Evolutionary conservation across 106 monocot species (phyloP).

Genomic region (Acorus gramineus): DNA sequence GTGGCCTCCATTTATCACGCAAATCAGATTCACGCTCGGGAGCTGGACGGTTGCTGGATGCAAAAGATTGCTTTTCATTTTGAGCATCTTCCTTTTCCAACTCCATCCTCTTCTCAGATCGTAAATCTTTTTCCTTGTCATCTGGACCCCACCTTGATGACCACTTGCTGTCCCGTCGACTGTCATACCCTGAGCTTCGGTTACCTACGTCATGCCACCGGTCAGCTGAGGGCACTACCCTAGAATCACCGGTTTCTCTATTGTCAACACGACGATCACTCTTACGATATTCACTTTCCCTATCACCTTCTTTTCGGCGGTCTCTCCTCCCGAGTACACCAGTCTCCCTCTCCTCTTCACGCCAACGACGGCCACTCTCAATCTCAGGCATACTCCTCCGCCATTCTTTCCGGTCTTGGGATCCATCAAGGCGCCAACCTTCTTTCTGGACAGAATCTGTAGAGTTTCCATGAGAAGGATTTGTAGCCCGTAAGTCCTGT

Average conservation of each 20-base stretch:
- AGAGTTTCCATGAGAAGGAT: constrained; percentile 28
- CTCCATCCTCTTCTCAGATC: constrained; percentile 53
- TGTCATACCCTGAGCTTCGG: constrained; percentile 46
- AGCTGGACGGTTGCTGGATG: constrained; percentile 26
- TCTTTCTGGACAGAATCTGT: constrained; percentile 56
- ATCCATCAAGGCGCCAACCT: constrained; percentile 50
- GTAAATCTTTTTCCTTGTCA: constrained; percentile 67
- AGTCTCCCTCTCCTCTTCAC: constrained; percentile 97
- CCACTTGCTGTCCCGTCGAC: constrained; percentile 85
- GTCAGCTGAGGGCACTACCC: constrained; percentile 36
- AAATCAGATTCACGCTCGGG: constrained; percentile 46
- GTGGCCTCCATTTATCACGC: constrained; percentile 99
- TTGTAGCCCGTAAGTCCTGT: constrained; percentile 42
- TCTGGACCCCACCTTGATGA: constrained; percentile 98
- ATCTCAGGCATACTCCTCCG: constrained; percentile 50
- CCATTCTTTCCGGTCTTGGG: constrained; percentile 79
- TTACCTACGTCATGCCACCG: constrained; percentile 50
- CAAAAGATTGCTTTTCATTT: constrained; percentile 51
- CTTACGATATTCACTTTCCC: constrained; percentile 62
- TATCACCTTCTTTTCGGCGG: constrained; percentile 80
- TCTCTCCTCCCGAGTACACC: constrained; percentile 80
- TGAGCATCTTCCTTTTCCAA: constrained; percentile 62
- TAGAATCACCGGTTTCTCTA: constrained; percentile 54
- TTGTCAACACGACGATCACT: constrained; percentile 61
- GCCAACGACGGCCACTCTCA: constrained; percentile 74